Percentiles rank a stretch among this genome's conserved stretches.
phyloP scores from a whole-genome alignment of 2,329 filamentous ascomycete species.

The Zelopaecilomyces penicillatus region DNA sequence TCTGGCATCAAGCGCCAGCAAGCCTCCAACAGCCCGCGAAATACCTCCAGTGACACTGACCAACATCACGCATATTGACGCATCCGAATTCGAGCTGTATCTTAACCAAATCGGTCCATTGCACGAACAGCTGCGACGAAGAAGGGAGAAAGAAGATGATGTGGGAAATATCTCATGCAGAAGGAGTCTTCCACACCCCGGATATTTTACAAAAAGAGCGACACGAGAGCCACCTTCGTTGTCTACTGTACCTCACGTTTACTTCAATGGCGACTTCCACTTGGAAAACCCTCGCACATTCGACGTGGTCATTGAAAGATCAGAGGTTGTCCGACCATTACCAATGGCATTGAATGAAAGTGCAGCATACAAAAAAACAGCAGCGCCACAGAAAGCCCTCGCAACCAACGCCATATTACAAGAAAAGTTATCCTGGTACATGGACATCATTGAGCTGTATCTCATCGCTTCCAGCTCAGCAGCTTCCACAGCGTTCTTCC shows the following conservation, averaged over 20 bases:
- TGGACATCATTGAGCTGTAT: constrained; percentile 98
- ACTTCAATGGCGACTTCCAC: constrained; percentile 91
- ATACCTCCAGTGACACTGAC: constrained; percentile 90
- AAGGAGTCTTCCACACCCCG: constrained; percentile 34
- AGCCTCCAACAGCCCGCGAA: constrained; percentile 74
- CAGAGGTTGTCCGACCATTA: constrained; percentile 67
- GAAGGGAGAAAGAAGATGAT: constrained; percentile 65
- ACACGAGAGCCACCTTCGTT: constrained; percentile 72
- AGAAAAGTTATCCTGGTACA: constrained; percentile 98
- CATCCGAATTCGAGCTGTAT: constrained; percentile 74
- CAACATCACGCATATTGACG: constrained; percentile 75
- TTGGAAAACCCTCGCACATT: constrained; percentile 94
- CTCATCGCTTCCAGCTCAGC: constrained; percentile 93
- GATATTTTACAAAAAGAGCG: constrained; percentile 43
- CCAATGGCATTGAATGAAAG: constrained; percentile 47
- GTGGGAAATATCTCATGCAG: constrained; percentile 24
- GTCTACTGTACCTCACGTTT: constrained; percentile 85
- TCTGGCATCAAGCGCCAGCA: constrained; percentile 61
- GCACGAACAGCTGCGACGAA: constrained; percentile 80
- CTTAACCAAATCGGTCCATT: constrained; percentile 75
- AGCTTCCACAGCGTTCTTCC: constrained; percentile 93
- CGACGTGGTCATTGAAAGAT: constrained; percentile 91
- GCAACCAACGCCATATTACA: constrained; percentile 96
- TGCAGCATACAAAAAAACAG: constrained; percentile 42
- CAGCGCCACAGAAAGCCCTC: constrained; percentile 67